phyloP scores from a whole-genome alignment of 352 stramenopile genomes.

The Phytophthora multivora region DNA sequence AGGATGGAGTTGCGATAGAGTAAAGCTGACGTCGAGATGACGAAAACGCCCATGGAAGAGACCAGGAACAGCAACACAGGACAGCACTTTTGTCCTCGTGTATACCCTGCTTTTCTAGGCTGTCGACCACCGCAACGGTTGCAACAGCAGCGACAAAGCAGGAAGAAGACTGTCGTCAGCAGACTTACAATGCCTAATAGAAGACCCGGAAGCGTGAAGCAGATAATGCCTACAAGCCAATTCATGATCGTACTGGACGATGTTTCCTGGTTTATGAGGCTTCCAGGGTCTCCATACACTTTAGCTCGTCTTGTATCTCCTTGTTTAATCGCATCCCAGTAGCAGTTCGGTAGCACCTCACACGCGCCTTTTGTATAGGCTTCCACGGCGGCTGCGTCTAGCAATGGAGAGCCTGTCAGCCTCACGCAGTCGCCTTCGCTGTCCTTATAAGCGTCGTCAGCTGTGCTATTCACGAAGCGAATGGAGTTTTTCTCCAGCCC shows the following conservation, averaged over 20 bases:
- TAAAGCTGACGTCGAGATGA: slow-evolving; percentile 43
- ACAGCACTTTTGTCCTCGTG: slow-evolving; percentile 55
- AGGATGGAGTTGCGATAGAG: slow-evolving; percentile 60
- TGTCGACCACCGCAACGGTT: slow-evolving; percentile 57
- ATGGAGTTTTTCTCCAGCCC: slow-evolving; percentile 25
- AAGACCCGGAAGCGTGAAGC: slow-evolving; percentile 55
- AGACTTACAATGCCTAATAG: slow-evolving; percentile 54
- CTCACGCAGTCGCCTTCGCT: slow-evolving; percentile 40
- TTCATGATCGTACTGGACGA: slow-evolving; percentile 37
- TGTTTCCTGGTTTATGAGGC: slow-evolving; percentile 30
- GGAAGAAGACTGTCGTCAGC: slow-evolving; percentile 64
- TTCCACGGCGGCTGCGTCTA: slow-evolving; percentile 20
- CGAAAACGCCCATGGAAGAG: slow-evolving; percentile 49
- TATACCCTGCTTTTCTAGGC: slow-evolving; percentile 54
- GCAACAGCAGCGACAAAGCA: slow-evolving; percentile 72
- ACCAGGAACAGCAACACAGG: slow-evolving; percentile 65
- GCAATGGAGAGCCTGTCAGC: slow-evolving; percentile 19
- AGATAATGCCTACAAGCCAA: slow-evolving; percentile 43
- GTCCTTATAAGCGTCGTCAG: slow-evolving; percentile 47
- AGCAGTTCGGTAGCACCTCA: slow-evolving; percentile 69
- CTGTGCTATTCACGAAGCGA: slow-evolving; percentile 39
- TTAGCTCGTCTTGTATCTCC: slow-evolving; percentile 29
- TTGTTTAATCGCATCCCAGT: slow-evolving; percentile 48
- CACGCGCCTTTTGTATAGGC: slow-evolving; percentile 44
- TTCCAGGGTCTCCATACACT: slow-evolving; percentile 28